These are phyloP conservation scores for Diddensiella caesifluorescens DNA, from an alignment of 805 yeast genomes.

Conservation along the genomic window DNA sequence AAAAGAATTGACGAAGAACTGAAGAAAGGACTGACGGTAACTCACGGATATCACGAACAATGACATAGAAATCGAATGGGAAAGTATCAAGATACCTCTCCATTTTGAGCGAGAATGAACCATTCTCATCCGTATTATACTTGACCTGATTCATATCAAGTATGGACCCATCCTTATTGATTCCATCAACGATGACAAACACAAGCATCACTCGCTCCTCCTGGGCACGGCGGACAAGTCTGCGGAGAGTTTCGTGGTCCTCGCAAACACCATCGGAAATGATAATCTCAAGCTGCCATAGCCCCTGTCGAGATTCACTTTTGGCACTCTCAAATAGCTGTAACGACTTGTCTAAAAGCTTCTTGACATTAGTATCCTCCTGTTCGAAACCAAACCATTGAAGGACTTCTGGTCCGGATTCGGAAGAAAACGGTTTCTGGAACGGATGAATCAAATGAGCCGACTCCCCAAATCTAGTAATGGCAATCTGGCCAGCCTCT, in stretches of 20 bases:
- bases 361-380: slow-evolving; percentile 75
- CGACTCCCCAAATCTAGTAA: slow-evolving; percentile 84
- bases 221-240: slow-evolving; percentile 84
- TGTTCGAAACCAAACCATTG: slow-evolving; percentile 89
- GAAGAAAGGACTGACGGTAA: slow-evolving; percentile 86
- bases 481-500: slow-evolving; percentile 88
- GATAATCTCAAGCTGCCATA: slow-evolving; percentile 92
- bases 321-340: slow-evolving; percentile 61
- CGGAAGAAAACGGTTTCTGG: slow-evolving; percentile 75
- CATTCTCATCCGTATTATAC: slow-evolving; percentile 52
- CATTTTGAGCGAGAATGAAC: slow-evolving; percentile 68
- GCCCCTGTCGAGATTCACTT: slow-evolving; percentile 39
- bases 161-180: slow-evolving; percentile 72
- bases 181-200: slow-evolving; percentile 89
- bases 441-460: slow-evolving; percentile 85
- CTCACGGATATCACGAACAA: slow-evolving; percentile 82
- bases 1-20: slow-evolving; percentile 86
- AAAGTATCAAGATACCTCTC: slow-evolving; percentile 83
- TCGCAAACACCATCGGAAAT: slow-evolving; percentile 97
- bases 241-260: slow-evolving; percentile 76
- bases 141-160: slow-evolving; percentile 92
- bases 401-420: slow-evolving; percentile 77
- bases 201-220: slow-evolving; percentile 93
- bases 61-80: slow-evolving; percentile 96
- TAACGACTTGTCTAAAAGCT: slow-evolving; percentile 66